These are phyloP conservation scores for Hygrophoropsis aurantiaca DNA, from an alignment of 768 basidiomycete genomes.

Conservation along the genomic window DNA sequence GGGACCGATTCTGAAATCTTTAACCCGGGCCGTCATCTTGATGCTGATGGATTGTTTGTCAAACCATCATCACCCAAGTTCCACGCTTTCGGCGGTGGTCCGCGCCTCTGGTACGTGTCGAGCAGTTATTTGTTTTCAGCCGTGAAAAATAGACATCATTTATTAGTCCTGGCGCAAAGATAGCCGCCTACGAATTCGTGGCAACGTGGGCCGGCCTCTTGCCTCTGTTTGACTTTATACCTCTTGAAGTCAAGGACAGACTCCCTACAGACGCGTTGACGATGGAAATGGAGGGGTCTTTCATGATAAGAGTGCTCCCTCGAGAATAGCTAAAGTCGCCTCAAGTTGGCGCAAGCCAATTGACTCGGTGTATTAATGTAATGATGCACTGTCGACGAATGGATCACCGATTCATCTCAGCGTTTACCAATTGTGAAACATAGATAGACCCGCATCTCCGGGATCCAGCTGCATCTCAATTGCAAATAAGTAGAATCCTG, in stretches of 20 bases:
- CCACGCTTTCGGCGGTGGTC: neutral
- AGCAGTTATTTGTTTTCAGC: neutral
- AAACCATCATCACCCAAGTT: neutral
- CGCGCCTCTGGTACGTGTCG: neutral
- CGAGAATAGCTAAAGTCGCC: neutral
- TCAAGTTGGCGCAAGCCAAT: too few relatives aligned
- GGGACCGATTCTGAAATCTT: neutral
- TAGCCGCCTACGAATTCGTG: neutral
- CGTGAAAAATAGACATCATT: neutral
- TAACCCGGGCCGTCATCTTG: neutral
- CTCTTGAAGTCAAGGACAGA: neutral
- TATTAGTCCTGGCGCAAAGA: neutral
- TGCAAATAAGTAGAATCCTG: too few relatives aligned
- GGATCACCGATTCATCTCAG: too few relatives aligned
- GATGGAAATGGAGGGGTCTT: neutral
- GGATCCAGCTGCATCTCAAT: too few relatives aligned
- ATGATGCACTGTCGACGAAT: too few relatives aligned
- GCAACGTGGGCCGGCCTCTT: neutral
- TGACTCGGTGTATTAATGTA: too few relatives aligned
- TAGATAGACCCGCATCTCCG: too few relatives aligned
- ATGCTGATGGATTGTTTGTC: neutral
- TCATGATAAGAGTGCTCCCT: neutral
- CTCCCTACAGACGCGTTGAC: neutral
- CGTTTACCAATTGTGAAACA: too few relatives aligned
- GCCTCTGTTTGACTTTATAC: neutral